phyloP scores from a whole-genome alignment of 306 rosid genomes.

The Ziziphus jujuba region DNA sequence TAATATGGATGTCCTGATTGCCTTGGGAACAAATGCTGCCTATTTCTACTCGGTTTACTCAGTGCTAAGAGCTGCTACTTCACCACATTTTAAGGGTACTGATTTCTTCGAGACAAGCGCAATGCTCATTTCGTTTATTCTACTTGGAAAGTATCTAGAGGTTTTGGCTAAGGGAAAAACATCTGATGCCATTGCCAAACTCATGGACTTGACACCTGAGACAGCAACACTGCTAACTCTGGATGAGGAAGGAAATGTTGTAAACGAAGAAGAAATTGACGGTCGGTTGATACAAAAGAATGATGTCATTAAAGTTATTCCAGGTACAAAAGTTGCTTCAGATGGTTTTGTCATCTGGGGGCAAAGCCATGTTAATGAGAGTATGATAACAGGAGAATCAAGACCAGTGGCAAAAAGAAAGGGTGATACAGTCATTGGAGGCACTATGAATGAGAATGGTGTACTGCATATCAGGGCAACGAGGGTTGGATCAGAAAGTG shows the following conservation, averaged over 20 bases:
- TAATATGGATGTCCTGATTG: slow-evolving; percentile 69
- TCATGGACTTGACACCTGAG: slow-evolving; percentile 67
- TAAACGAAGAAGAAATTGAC: slow-evolving; percentile 58
- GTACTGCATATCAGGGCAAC: slow-evolving; percentile 65
- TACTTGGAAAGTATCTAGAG: slow-evolving; percentile 68
- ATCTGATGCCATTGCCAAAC: slow-evolving; percentile 67
- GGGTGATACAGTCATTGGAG: slow-evolving; percentile 66
- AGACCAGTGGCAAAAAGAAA: slow-evolving; percentile 54
- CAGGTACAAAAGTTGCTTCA: slow-evolving; percentile 59
- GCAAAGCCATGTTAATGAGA: slow-evolving; percentile 67
- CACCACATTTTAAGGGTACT: slow-evolving; percentile 44
- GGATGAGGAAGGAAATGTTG: slow-evolving; percentile 43
- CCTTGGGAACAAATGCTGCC: slow-evolving; percentile 71
- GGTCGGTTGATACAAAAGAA: slow-evolving; percentile 53
- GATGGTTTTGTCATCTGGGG: slow-evolving; percentile 69
- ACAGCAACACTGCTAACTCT: slow-evolving; percentile 45
- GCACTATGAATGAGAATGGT: slow-evolving; percentile 68
- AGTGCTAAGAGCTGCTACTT: slow-evolving; percentile 51
- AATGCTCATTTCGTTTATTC: slow-evolving; percentile 66
- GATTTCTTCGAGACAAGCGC: slow-evolving; percentile 79
- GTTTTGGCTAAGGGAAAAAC: slow-evolving; percentile 73
- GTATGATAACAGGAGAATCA: slow-evolving; percentile 77
- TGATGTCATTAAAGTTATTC: slow-evolving; percentile 60
- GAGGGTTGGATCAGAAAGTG: slow-evolving; percentile 70
- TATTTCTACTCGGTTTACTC: slow-evolving; percentile 68